These are phyloP conservation scores for Urochloa ruziziensis DNA, from an alignment of 176 grass and related monocot genomes.

Conservation along the genomic window DNA sequence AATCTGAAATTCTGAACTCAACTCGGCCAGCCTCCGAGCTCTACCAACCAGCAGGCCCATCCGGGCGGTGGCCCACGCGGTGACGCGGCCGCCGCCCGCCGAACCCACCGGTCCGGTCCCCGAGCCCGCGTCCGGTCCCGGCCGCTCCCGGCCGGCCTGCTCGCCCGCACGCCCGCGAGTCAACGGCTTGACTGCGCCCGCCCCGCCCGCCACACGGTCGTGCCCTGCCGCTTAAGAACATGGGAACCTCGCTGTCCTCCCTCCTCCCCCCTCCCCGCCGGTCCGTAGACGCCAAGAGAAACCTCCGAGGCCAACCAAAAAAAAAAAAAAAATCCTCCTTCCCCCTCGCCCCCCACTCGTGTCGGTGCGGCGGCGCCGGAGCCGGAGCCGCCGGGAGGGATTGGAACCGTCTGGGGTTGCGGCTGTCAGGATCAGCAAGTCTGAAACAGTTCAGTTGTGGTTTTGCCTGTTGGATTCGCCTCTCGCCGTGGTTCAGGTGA, in stretches of 20 bases:
- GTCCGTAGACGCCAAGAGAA: neutral
- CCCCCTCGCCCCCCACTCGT: too few species aligned
- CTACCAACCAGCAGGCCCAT: too few species aligned
- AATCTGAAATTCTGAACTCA: neutral
- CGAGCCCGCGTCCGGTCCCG: neutral
- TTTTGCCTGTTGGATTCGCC: too few species aligned
- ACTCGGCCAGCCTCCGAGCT: neutral
- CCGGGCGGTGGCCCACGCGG: neutral
- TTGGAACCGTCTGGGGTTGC: too few species aligned
- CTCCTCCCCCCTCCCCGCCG: too few species aligned
- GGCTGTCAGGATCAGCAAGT: too few species aligned
- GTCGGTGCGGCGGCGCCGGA: neutral
- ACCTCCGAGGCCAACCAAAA: neutral
- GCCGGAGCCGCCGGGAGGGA: neutral
- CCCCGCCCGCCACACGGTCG: neutral
- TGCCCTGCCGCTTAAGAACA: neutral
- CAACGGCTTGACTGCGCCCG: conserved; percentile 9
- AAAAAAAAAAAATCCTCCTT: neutral
- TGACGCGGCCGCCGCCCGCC: neutral
- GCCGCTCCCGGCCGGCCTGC: too few species aligned
- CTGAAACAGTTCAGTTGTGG: too few species aligned
- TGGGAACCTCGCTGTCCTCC: neutral
- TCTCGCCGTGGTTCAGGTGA: neutral
- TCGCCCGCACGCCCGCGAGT: neutral
- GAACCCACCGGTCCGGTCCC: neutral